phyloP scores from a whole-genome alignment of 352 stramenopile species.

The Globisporangium takayamanum region DNA sequence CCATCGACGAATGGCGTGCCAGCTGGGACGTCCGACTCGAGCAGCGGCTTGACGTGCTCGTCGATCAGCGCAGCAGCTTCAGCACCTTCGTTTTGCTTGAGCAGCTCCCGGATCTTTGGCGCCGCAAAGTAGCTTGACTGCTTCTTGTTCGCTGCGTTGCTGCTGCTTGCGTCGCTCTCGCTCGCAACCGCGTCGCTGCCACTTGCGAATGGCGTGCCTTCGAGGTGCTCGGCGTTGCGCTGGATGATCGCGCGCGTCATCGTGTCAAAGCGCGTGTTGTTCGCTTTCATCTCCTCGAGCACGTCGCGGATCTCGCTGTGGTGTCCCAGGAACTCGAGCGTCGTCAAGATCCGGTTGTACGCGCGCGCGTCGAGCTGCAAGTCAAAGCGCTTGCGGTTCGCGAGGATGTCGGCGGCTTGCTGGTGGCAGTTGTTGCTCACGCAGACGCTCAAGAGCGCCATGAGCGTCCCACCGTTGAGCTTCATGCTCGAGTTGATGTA shows the following conservation, averaged over 20 bases:
- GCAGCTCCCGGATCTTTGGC: slow-evolving; percentile 39
- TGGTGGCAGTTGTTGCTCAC: slow-evolving; percentile 62
- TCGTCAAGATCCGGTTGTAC: slow-evolving; percentile 71
- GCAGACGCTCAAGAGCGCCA: slow-evolving; percentile 63
- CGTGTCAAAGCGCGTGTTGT: slow-evolving; percentile 48
- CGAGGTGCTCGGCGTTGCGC: slow-evolving; percentile 38
- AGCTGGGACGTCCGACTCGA: slow-evolving; percentile 29
- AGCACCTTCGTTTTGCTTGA: slow-evolving; percentile 24
- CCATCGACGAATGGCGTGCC: slow-evolving; percentile 18
- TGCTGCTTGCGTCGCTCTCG: background rate
- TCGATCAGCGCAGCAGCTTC: slow-evolving; percentile 40
- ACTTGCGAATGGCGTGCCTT: slow-evolving; percentile 36
- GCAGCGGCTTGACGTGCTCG: slow-evolving; percentile 29
- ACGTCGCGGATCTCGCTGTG: slow-evolving; percentile 48
- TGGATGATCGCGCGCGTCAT: slow-evolving; percentile 51
- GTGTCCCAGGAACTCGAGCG: slow-evolving; percentile 65
- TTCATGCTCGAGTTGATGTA: slow-evolving; percentile 81
- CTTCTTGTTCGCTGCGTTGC: slow-evolving; percentile 8
- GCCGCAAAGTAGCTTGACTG: slow-evolving; percentile 18
- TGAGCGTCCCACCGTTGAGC: slow-evolving; percentile 61
- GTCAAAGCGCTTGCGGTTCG: slow-evolving; percentile 75
- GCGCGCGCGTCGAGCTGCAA: slow-evolving; percentile 54
- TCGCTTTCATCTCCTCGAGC: slow-evolving; percentile 56
- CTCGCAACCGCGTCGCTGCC: slow-evolving; percentile 12
- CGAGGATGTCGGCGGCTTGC: slow-evolving; percentile 63